Conservation (phyloP, 192 early-diverging fungal genomes). For the Gaertneriomyces sp. region DNA sequence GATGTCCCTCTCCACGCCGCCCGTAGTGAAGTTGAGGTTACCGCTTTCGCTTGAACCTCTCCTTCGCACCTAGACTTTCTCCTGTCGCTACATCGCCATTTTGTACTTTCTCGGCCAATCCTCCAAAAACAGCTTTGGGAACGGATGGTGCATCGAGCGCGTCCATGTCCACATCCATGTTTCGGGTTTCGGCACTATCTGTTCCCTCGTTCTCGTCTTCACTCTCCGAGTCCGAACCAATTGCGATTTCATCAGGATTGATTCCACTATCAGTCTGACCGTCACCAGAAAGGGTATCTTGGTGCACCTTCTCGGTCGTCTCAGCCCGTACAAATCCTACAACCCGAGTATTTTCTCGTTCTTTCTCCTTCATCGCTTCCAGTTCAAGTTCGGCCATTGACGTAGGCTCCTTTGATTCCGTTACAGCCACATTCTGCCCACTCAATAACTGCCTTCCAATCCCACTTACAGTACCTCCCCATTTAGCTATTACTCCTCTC, state of each 20-base stretch:
- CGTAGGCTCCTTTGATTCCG: background rate
- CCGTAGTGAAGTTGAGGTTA: slow-evolving; percentile 4
- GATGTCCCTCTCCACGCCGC: too few relatives aligned
- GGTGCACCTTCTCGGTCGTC: slow-evolving; percentile 32
- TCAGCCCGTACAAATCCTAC: slow-evolving; percentile 51
- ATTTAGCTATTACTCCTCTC: background rate
- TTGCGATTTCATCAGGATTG: slow-evolving; percentile 71
- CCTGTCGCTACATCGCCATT: slow-evolving; percentile 30
- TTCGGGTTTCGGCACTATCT: slow-evolving; percentile 37
- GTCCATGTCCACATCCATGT: slow-evolving; percentile 19
- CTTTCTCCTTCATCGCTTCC: slow-evolving; percentile 45
- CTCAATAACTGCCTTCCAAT: background rate
- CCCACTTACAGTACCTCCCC: slow-evolving; percentile 10
- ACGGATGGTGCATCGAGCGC: slow-evolving; percentile 40
- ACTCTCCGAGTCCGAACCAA: slow-evolving; percentile 43
- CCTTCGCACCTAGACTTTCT: slow-evolving; percentile 52
- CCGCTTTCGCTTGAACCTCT: slow-evolving; percentile 52
- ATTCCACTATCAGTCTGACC: background rate
- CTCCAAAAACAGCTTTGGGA: slow-evolving; percentile 54
- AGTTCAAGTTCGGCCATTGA: slow-evolving; percentile 37
- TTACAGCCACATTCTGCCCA: too few relatives aligned
- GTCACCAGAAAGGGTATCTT: slow-evolving; percentile 20
- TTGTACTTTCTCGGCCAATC: slow-evolving; percentile 17
- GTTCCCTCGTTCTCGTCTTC: slow-evolving; percentile 56
- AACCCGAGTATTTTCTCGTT: slow-evolving; percentile 45